Base-by-base conservation (phyloP, 441 rosid genomes). In the Capsella rubella region DNA sequence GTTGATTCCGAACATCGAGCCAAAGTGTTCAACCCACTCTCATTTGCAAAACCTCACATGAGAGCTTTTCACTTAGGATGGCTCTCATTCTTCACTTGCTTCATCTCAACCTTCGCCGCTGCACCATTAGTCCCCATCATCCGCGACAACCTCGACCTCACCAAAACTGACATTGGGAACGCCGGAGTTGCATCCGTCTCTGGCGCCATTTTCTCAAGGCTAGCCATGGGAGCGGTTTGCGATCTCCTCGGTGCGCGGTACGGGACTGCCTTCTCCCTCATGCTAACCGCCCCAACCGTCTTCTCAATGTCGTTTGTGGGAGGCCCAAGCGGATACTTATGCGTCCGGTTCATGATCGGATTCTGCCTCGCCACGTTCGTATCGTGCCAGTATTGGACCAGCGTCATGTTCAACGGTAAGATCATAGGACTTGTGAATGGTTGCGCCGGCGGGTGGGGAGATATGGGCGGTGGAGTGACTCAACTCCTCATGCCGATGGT, bases 1-100 rank as follows among this genome's bases (percentile, higher is more conserved):
- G 93, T 89, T 42, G 95, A 92, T 73, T 92, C 97, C 0, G 93
- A 92, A 78, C 95, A 89, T 80, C 84, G 87, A 25, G 90, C 95
- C 52, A 85, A 77, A 78, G 92, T 80, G 65, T 85, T 92, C 79
- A 88, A 87, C 64, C 67, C 83, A 27, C 82, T 86, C 65, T 88
- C 97, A n/a, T 76, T 89, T 2, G 87, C 90, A 13, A 85, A 84
- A 35, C 93, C 97, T 15, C 93, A 90, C 76, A 89, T 89, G 95
- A 79, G 87, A 77, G 86, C 92, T 2, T 89, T 91, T 58, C 97
- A 88, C 65, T 81, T 91, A n/a, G 85, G 92, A 14, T 88, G 97
- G 97, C 65, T 88, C 68, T 91, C 97, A 35, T 91, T 91, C 81
- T 89, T 86, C 85, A 83, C 87, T 40, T 87, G 89, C 67, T 89